Percentiles rank a stretch among this genome's conserved stretches.
Conservation (phyloP, 2,329 filamentous ascomycete genomes). For the Epichloe brachyelytri region DNA sequence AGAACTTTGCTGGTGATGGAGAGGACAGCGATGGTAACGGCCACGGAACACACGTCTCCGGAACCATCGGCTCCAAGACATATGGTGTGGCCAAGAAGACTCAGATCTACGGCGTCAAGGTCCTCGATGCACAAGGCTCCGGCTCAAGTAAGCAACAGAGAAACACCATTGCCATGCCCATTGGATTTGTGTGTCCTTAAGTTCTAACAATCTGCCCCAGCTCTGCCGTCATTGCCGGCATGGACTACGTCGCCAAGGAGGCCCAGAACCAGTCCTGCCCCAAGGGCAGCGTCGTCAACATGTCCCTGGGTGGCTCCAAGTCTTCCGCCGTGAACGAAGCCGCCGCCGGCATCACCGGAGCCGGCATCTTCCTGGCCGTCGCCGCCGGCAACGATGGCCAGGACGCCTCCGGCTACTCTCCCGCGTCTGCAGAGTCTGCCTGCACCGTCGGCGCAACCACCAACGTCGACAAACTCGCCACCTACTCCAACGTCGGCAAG, state of each 20-base stretch:
- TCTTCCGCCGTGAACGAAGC: slow-evolving; percentile 35
- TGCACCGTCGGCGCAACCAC: slow-evolving; percentile 38
- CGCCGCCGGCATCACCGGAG: slow-evolving; percentile 26
- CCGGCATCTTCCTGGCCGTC: slow-evolving; percentile 39
- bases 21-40: slow-evolving; percentile 28
- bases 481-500: slow-evolving; percentile 37
- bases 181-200: too few relatives aligned
- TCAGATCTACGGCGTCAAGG: slow-evolving; percentile 31
- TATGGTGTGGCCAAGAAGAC: slow-evolving; percentile 35
- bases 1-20: slow-evolving; percentile 23
- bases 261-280: slow-evolving; percentile 22
- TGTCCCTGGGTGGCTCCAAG: slow-evolving; percentile 38
- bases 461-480: slow-evolving; percentile 22
- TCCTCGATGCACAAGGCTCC: slow-evolving; percentile 25
- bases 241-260: slow-evolving; percentile 28
- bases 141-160: slow-evolving; percentile 23
- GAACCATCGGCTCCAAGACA: slow-evolving; percentile 28
- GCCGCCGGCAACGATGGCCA: slow-evolving; percentile 38
- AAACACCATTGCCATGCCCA: too few relatives aligned
- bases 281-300: slow-evolving; percentile 35
- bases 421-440: slow-evolving; percentile 28
- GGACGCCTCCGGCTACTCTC: slow-evolving; percentile 31
- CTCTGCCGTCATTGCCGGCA: slow-evolving; percentile 30
- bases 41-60: slow-evolving; percentile 35
- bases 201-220: slow-evolving; percentile 6